Evolutionary conservation across 1,139 yeast species (phyloP).

Genomic region (Zygoascus meyerae): DNA sequence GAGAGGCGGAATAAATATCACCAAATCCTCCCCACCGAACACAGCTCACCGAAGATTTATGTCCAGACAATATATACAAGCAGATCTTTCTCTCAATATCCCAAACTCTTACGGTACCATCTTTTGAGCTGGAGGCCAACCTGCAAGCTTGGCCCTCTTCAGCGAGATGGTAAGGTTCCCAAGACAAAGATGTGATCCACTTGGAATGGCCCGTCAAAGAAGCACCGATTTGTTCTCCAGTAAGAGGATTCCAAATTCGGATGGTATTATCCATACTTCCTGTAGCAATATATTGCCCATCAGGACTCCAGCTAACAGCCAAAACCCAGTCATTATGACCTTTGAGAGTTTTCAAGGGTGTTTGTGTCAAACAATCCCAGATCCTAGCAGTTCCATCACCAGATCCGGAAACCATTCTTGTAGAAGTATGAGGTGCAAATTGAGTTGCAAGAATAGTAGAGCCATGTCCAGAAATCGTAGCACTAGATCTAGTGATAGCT

Average conservation of each 20-base stretch:
- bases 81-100: constrained; percentile 71
- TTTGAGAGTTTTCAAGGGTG: constrained; percentile 69
- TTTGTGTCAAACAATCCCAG: constrained; percentile 96
- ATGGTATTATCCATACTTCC: constrained; percentile 94
- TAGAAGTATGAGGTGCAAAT: constrained; percentile 86
- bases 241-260: constrained; percentile 75
- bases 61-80: constrained; percentile 75
- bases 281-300: constrained; percentile 86
- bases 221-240: constrained; percentile 70
- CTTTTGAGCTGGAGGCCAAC: constrained; percentile 85
- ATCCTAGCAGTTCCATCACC: constrained; percentile 97
- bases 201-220: constrained; percentile 77
- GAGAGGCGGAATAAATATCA: constrained; percentile 82
- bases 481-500: constrained; percentile 85
- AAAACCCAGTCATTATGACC: constrained; percentile 96
- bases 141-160: constrained; percentile 61
- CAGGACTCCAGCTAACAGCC: constrained; percentile 91
- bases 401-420: constrained; percentile 90
- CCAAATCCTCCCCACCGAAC: constrained; percentile 96
- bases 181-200: constrained; percentile 82
- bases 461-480: constrained; percentile 94
- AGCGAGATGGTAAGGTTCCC: constrained; percentile 92
- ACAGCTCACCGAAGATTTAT: constrained; percentile 82
- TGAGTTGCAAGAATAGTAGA: constrained; percentile 86
- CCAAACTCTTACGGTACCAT: constrained; percentile 88